Base-by-base conservation (phyloP, 257 asterid genomes). In the Przewalskia tangutica region DNA sequence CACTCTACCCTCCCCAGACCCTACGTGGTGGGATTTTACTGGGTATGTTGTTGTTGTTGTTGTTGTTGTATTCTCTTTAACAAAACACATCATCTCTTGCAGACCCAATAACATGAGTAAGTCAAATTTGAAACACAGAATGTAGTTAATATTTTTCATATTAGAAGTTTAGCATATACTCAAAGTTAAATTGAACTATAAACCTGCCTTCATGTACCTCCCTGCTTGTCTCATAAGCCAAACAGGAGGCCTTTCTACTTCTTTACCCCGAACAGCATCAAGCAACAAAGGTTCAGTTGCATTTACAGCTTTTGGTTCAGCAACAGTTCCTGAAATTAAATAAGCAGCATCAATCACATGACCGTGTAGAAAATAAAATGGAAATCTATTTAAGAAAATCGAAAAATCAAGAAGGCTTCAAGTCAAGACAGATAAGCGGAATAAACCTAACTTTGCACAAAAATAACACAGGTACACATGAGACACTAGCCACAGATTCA, bases 151-250 rank as follows among this genome's bases (percentile, higher is more conserved):
- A 13, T 48, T 51, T 48, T 8, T 2, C 79, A 73, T 23, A 36
- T 36, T 16, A 13, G 44, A 73, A 73, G 79, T 23, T 48, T 44
- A 73, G 23, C 14, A 73, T 48, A 48, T 73, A 53, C 27, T 20
- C 54, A 38, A 81, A 46, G 83, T 51, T 68, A 18, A 78, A 81
- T 20, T 53, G 82, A 60, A 56, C 63, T 77, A 88, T 86, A 89
- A 92, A 91, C 98, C 94, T 96, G 97, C 98, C 99, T 96, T 94
- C 99, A 96, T 96, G 88, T 96, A 96, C 93, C 99, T 94, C 94
- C 98, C 99, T 62, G 99, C 99, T 89, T 96, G 98, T 84, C 99
- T 92, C 99, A 96, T 96, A 80, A 96, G 99, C 98, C 98, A 96
- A 89, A 96, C 99, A 7, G 99, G 99, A 77, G 99, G 99, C 70